Conservation (phyloP, 139 green algal species). For the Trebouxia sp. region DNA sequence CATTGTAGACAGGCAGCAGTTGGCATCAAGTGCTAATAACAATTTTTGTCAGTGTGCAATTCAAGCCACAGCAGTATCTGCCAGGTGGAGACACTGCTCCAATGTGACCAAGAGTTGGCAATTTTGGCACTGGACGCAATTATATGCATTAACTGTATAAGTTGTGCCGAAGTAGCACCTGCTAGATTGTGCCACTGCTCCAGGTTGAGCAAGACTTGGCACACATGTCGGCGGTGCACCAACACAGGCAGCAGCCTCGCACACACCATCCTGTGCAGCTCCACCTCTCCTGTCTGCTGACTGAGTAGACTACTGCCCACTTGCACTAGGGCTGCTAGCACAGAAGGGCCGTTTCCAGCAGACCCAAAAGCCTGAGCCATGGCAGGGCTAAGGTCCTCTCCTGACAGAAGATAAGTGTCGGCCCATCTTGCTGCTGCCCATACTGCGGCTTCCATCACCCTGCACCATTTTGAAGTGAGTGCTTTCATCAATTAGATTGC, state of each 20-base stretch:
- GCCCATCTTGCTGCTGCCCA: conserved; percentile 73
- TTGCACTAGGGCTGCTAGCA: conserved; percentile 46
- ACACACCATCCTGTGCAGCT: conserved; percentile 46
- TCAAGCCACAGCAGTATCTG: too few relatives aligned
- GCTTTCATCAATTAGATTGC: too few relatives aligned
- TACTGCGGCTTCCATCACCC: conserved; percentile 75
- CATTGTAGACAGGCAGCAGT: too few relatives aligned
- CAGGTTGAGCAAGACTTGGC: conserved; percentile 44
- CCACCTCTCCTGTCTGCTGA: conserved; percentile 32
- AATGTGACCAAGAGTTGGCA: too few relatives aligned
- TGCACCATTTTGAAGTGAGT: too few relatives aligned
- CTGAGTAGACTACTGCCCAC: conserved; percentile 38
- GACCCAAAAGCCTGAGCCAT: conserved; percentile 19
- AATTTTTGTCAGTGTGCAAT: too few relatives aligned
- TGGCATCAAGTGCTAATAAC: too few relatives aligned
- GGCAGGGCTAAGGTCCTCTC: conserved; percentile 12
- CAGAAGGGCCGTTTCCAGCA: not conserved
- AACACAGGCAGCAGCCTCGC: conserved; percentile 60
- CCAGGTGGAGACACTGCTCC: too few relatives aligned
- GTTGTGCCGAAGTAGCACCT: not conserved
- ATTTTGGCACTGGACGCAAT: too few relatives aligned
- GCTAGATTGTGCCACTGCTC: conserved; percentile 58
- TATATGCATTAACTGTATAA: not conserved
- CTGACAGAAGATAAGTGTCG: conserved; percentile 86
- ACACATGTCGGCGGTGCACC: conserved; percentile 47